Evolutionary conservation across 768 basidiomycete species (phyloP).

Genomic region (Paxillus ammoniavirescens): DNA sequence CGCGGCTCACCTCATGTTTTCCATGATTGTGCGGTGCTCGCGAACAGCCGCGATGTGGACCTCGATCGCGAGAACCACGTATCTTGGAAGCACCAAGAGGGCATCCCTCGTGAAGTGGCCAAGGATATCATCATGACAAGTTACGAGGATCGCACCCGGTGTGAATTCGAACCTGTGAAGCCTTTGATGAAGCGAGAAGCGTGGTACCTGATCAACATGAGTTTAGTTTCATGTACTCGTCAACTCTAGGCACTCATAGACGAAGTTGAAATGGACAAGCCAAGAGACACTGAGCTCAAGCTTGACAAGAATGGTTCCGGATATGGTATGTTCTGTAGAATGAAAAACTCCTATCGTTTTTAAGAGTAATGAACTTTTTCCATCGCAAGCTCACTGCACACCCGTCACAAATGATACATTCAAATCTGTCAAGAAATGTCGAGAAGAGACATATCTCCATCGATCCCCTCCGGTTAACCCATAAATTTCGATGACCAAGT

Average conservation of each 20-base stretch:
- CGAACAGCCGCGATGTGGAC: constrained; percentile 32
- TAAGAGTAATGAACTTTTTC: background rate
- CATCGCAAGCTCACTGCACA: background rate
- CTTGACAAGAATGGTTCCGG: constrained; percentile 10
- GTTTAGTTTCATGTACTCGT: background rate
- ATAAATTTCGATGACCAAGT: constrained; percentile 10
- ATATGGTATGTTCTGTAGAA: constrained; percentile 29
- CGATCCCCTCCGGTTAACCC: background rate
- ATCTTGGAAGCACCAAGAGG: constrained; percentile 23
- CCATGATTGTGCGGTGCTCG: constrained; percentile 31
- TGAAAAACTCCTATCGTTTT: constrained; percentile 2
- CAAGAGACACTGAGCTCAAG: too few relatives aligned
- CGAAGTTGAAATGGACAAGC: background rate
- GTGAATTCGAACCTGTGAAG: constrained; percentile 7
- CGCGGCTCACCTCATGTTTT: constrained; percentile 39
- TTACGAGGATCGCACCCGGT: constrained; percentile 9
- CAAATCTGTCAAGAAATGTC: background rate
- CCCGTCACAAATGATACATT: background rate
- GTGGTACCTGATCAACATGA: constrained; percentile 9
- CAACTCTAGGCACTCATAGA: background rate
- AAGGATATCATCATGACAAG: constrained; percentile 25
- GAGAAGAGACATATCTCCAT: background rate
- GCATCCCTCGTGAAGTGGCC: constrained; percentile 7
- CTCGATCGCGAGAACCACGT: constrained; percentile 33
- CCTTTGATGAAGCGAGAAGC: constrained; percentile 9